Percentiles rank a stretch among this genome's conserved stretches.
Conservation (phyloP, 106 monocot genomes). For the Apostasia shenzhenica region DNA sequence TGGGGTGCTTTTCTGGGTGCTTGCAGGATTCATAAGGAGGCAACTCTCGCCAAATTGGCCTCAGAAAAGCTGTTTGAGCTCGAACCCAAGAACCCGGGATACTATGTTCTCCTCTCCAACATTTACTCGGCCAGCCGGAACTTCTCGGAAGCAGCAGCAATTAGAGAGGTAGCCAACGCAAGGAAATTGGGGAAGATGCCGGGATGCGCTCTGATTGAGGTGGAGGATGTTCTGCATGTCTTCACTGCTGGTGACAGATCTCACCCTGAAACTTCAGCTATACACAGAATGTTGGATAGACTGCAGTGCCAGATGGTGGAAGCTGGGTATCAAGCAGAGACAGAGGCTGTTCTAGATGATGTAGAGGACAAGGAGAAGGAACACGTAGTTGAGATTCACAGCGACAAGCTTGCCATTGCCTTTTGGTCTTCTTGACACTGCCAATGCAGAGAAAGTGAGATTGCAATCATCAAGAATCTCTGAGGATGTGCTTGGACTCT, state of each 20-base stretch:
- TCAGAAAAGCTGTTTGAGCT: slow-evolving; percentile 57
- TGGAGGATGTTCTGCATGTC: slow-evolving; percentile 34
- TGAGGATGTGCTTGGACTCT: slow-evolving; percentile 75
- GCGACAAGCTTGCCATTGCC: slow-evolving; percentile 79
- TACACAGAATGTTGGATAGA: slow-evolving; percentile 51
- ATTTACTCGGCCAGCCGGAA: slow-evolving; percentile 51
- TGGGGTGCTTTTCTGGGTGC: slow-evolving; percentile 84
- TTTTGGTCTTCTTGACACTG: slow-evolving; percentile 51
- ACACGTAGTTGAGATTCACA: slow-evolving; percentile 62
- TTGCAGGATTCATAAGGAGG: slow-evolving; percentile 67
- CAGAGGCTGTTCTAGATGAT: slow-evolving; percentile 51
- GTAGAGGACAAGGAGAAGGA: slow-evolving; percentile 90
- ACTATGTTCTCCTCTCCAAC: slow-evolving; percentile 77
- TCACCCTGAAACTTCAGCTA: slow-evolving; percentile 38
- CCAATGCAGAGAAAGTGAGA: slow-evolving; percentile 46
- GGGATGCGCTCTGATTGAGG: slow-evolving; percentile 73
- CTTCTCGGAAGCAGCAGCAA: slow-evolving; percentile 48
- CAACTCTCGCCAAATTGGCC: slow-evolving; percentile 36
- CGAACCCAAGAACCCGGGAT: slow-evolving; percentile 55
- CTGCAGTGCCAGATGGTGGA: slow-evolving; percentile 45
- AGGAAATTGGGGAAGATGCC: slow-evolving; percentile 45
- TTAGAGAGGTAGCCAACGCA: slow-evolving; percentile 42
- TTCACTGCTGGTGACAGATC: slow-evolving; percentile 59
- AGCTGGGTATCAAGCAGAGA: slow-evolving; percentile 54
- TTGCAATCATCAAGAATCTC: slow-evolving; percentile 76